Base-by-base conservation (phyloP, 2,329 filamentous ascomycete genomes). In the Emmonsiellopsis sp. region DNA sequence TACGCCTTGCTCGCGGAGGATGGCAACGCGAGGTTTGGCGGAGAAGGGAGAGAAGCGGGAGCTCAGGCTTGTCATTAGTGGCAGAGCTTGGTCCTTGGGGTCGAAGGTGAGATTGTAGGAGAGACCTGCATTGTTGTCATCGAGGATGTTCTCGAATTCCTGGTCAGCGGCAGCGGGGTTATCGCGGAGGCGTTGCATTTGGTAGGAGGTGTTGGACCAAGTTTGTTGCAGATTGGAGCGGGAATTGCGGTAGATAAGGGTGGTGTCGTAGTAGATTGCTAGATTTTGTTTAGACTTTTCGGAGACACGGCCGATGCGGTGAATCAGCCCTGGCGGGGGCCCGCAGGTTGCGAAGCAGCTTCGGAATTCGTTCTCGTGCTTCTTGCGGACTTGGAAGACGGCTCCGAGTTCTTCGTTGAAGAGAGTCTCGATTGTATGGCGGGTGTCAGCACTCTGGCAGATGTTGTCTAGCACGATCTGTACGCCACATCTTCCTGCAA, bases 381-480 rank as follows among this genome's bases (percentile, higher is more conserved):
- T 79, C 70, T 89, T 90, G 61, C 87, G 85, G 51, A 97, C 84
- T 70, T 98, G 93, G 83, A 97, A 97, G 34, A 97, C 86, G 13
- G 91, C 92, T 58, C 93, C 93, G 16, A 97, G 82, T 68, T 97
- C 93, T 71, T 97, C 93, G 68, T 91, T 96, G 81, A 98, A 97
- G 16, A 98, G 80, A 0, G 86, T 81, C 53, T 89, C 82, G 7
- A 95, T 74, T 15, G 94, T 71, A 63, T 83, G 77, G 45, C 81
- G 74, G 8, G 79, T 79, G 43, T 84, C 77, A 26, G 81, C 82
- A 55, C 81, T 82, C 31, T 80, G 73, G 58, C 70, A 75, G 45
- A 76, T 73, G 52, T 80, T 81, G 66, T 96, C 91, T 54, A 96
- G 76, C 77, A 88, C 86, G 55, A 97, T 77, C 61, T 94, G 87